Base-by-base conservation (phyloP, 208 protist species). In the Leishmania martiniquensis region DNA sequence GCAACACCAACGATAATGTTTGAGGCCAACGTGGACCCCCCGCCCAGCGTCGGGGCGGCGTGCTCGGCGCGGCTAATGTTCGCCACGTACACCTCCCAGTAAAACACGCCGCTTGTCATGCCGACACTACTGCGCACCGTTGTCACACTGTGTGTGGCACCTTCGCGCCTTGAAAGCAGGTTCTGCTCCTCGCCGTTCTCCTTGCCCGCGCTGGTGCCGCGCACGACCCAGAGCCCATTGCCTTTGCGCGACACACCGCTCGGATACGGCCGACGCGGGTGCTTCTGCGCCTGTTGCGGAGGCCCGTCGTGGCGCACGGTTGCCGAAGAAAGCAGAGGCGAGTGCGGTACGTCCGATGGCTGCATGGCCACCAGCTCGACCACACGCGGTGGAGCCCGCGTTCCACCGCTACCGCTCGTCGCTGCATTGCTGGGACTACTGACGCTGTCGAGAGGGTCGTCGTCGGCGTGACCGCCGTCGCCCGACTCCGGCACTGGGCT, bases 11-110 rank as follows among this genome's bases (percentile, higher is more conserved):
- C 86, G 37, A 79, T 32, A 44, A 93, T 67, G 37, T 75, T 81
- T 7, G 82, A 71, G 49, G 70, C 54, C 12, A 84, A 39, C 20
- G 62, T 79, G 29, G 51, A 22, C 4, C 68, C 74, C 20, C 74
- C 74, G 42, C 45, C 76, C 17, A 57, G 12, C 32, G 44, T 39
- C n/a, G 74, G 5, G 39, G 80, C 13, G 22, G 70, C 9, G 32
- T 76, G 74, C 54, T 84, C 67, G 44, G 79, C 77, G 59, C 77
- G 77, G 52, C 84, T 82, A 65, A 88, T 88, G 67, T 80, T 86
- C 5, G 87, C 87, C 39, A 97, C 80, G 54, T 85, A 86, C 20
- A 97, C 87, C 76, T 98, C 96, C 88, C 94, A 98, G 80, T 97
- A 98, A 67, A 95, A 93, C 6, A 88, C 77, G 17, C 96, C 96